Conservation (phyloP, 192 early-diverging fungal species). For the Obelidium mucronatum region DNA sequence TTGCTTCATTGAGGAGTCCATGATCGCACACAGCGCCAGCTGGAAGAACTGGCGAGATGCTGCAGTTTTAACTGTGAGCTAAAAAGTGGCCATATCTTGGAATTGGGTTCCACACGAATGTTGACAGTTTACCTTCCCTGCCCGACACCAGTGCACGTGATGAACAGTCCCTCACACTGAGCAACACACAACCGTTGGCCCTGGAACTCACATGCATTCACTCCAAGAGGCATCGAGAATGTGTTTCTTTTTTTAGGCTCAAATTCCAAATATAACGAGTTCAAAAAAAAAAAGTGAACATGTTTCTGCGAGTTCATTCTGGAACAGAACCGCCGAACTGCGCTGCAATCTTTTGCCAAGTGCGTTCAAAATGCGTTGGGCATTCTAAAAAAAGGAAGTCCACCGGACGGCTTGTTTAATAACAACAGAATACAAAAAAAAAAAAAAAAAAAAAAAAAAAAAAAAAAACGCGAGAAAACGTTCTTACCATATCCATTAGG, state of each 20-base stretch:
- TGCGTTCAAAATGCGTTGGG: conserved; percentile 58
- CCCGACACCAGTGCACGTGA: neutral
- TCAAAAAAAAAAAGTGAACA: neutral
- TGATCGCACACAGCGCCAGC: neutral
- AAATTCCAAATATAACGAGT: neutral
- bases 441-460: neutral
- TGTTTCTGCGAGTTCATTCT: neutral
- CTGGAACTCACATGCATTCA: neutral
- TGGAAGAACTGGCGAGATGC: too few relatives aligned
- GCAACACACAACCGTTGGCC: neutral
- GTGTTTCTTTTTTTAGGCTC: too few relatives aligned
- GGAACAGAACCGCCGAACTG: conserved; percentile 35
- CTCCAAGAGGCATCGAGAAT: neutral
- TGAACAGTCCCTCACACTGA: neutral
- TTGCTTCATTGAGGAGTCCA: neutral
- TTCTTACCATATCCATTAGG: conserved; percentile 76
- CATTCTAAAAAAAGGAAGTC: too few relatives aligned
- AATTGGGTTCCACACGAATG: too few relatives aligned
- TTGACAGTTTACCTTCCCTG: too few relatives aligned
- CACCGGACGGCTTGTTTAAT: too few relatives aligned
- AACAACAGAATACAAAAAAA: too few relatives aligned
- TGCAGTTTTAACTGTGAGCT: too few relatives aligned
- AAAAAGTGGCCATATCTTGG: too few relatives aligned
- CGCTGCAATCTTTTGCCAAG: conserved; percentile 53
- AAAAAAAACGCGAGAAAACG: neutral